Evolutionary conservation across 2,329 filamentous ascomycete genomes (phyloP), one percentile per base, ranked within the genome.

Genomic region (Torrubiella hemipterigena): DNA sequence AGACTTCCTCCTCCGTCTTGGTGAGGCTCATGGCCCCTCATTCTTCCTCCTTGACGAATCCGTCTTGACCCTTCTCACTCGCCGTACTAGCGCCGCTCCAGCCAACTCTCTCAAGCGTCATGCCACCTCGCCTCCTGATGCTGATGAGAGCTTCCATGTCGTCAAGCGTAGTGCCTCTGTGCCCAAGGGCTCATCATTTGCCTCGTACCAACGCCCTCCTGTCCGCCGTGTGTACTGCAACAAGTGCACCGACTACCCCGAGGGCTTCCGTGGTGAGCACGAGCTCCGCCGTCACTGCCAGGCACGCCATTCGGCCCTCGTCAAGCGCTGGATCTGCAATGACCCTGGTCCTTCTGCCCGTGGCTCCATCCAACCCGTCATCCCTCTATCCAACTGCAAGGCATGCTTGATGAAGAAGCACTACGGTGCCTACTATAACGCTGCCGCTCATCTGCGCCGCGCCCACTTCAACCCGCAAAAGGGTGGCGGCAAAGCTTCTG

Each of bases 251-350:
- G 81, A 85, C 45, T 77, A 89, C 38, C 81, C 81, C 3, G 78
- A 86, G 38, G 86, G 87, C 5, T 95, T 94, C 52, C 79, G 87
- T 27, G 87, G 87, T 35, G 85, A 93, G 34, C 87, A 94, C 52
- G 87, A 95, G 52, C 65, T 86, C 29, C 67, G 78, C 33, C 68
- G 81, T 35, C 81, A 87, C 50, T 63, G 59, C 13, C 67, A 73
- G 37, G 67, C 69, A 5, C 71, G 71, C 37, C 69, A 73, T 41
- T 66, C 69, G 4, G 58, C 65, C 8, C 45, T 68, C 21, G 65
- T 70, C 17, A 69, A 67, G 46, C 55, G 65, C 44, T 73, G 67
- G 66, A 61, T 73, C 13, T 73, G 68, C 48, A 63, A 59, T 18
- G 67, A 72, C 38, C 55, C 61, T 38, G 51, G 31, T 41, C 51